Conservation (phyloP, 2,329 filamentous ascomycete genomes). For the Aspergillus fijiensis region DNA sequence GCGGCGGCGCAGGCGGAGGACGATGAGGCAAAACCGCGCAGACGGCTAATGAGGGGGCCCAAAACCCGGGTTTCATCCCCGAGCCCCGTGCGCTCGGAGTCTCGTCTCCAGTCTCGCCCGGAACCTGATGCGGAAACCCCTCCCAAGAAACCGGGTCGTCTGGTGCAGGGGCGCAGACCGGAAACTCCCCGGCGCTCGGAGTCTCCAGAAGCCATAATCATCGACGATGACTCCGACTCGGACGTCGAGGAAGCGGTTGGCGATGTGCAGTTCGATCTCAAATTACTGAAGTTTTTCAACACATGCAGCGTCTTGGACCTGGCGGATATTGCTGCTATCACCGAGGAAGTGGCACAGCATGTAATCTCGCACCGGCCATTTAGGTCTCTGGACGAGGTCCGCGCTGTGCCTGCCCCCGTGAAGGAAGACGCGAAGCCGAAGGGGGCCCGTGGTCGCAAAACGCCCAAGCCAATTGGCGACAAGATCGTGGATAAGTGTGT, state of each 20-base stretch:
- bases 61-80: constrained; percentile 32
- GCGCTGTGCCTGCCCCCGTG: constrained; percentile 57
- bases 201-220: constrained; percentile 38
- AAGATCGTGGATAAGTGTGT: constrained; percentile 65
- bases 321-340: constrained; percentile 75
- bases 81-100: constrained; percentile 14
- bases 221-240: constrained; percentile 49
- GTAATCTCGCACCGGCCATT: constrained; percentile 78
- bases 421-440: constrained; percentile 46
- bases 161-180: constrained; percentile 52
- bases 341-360: constrained; percentile 65
- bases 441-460: constrained; percentile 51
- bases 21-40: constrained; percentile 33
- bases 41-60: constrained; percentile 41
- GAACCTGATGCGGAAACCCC: constrained; percentile 19
- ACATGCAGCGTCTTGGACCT: constrained; percentile 72
- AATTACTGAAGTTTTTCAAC: constrained; percentile 80
- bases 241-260: constrained; percentile 43
- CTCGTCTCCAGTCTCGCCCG: background rate
- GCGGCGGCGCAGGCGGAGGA: constrained; percentile 16
- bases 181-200: constrained; percentile 33
- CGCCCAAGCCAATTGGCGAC: constrained; percentile 61
- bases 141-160: constrained; percentile 36
- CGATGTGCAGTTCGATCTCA: constrained; percentile 46
- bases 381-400: constrained; percentile 61